phyloP scores from a whole-genome alignment of 1,284 basidiomycete genomes.

The Ganoderma multipileum region DNA sequence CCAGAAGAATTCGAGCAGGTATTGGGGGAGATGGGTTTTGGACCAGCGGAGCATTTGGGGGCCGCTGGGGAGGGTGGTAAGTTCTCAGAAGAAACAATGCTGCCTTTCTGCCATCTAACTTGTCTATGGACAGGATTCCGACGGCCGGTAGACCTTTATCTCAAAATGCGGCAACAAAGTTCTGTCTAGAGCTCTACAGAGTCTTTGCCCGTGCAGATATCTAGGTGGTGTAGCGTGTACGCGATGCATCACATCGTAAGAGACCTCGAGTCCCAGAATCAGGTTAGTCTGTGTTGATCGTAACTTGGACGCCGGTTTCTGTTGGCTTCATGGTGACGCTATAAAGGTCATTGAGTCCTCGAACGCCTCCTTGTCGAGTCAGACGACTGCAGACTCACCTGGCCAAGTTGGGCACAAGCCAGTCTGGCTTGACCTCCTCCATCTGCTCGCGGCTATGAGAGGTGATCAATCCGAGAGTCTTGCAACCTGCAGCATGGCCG shows the following conservation, averaged over 20 bases:
- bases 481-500: constrained; percentile 80
- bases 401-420: constrained; percentile 68
- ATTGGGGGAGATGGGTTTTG: constrained; percentile 69
- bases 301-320: constrained; percentile 52
- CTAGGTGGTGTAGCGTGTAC: neutral
- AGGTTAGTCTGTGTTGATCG: constrained; percentile 42
- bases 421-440: constrained; percentile 60
- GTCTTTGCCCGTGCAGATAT: neutral
- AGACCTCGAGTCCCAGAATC: neutral
- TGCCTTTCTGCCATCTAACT: neutral
- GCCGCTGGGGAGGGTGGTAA: constrained; percentile 63
- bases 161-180: constrained; percentile 31
- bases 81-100: constrained; percentile 28
- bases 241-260: neutral
- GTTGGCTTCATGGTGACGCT: constrained; percentile 55
- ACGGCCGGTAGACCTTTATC: constrained; percentile 56
- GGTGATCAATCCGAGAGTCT: constrained; percentile 81
- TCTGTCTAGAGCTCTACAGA: constrained; percentile 2
- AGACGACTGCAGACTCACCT: constrained; percentile 45
- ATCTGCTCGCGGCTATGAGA: constrained; percentile 75
- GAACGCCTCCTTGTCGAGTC: neutral
- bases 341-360: neutral
- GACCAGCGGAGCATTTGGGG: constrained; percentile 55
- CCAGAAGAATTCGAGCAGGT: constrained; percentile 67
- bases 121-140: constrained; percentile 48